A percentile compares a stretch with the other conserved stretches of the same genome.
phyloP scores from a whole-genome alignment of 495 filamentous ascomycete genomes.

The Neurospora tetraspora region DNA sequence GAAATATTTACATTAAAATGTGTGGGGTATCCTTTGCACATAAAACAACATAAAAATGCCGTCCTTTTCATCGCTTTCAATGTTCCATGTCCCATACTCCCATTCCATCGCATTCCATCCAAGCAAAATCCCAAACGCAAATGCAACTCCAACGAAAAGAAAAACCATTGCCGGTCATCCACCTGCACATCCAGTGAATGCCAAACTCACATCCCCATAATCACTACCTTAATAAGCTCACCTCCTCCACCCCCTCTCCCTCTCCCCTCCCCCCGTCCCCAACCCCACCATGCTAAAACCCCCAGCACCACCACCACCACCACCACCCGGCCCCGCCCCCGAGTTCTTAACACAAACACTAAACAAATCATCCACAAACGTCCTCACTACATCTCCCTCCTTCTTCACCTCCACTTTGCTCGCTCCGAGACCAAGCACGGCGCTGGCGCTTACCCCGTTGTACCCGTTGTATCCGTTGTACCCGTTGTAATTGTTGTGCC shows the following conservation, averaged over 20 bases:
- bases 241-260: background rate
- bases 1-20: background rate
- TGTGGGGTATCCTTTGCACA: background rate
- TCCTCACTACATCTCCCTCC: slow-evolving; percentile 16
- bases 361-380: slow-evolving; percentile 33
- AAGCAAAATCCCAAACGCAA: background rate
- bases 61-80: background rate
- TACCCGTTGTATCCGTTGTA: background rate
- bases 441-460: background rate
- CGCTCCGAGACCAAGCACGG: background rate
- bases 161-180: background rate
- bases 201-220: background rate
- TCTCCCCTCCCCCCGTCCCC: background rate
- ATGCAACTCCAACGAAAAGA: background rate
- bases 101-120: background rate
- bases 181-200: background rate
- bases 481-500: background rate
- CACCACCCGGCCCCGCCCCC: background rate
- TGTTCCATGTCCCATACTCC: background rate
- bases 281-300: too few species aligned
- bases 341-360: slow-evolving; percentile 20
- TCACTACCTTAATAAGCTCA: background rate
- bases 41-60: background rate
- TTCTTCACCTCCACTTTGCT: slow-evolving; percentile 15
- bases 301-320: background rate